Percentiles rank a stretch among this genome's conserved stretches.
These are phyloP conservation scores for Combretum micranthum DNA, from an alignment of 345 rosid species.

Conservation along the genomic window DNA sequence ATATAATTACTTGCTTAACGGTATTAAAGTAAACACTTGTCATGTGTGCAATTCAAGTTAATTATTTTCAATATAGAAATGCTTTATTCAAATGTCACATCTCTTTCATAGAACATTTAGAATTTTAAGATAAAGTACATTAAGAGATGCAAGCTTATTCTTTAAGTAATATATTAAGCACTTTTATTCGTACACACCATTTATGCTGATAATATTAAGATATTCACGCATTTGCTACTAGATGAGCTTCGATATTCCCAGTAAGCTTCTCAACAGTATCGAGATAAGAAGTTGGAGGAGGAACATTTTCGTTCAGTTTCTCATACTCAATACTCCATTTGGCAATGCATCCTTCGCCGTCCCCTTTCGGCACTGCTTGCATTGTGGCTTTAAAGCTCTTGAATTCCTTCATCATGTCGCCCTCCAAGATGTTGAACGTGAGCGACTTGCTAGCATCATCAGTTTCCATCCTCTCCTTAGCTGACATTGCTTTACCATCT, in stretches of 20 bases:
- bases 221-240: too few species aligned
- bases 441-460: constrained; percentile 7
- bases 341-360: constrained; percentile 10
- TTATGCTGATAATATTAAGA: too few species aligned
- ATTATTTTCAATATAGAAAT: too few species aligned
- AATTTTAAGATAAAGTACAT: too few species aligned
- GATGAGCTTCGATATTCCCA: constrained; percentile 20
- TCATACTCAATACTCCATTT: constrained; percentile 14
- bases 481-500: constrained; percentile 10
- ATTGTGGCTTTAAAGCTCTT: constrained; percentile 9
- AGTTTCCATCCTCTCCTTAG: constrained; percentile 5
- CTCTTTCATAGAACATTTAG: too few species aligned
- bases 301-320: constrained; percentile 10
- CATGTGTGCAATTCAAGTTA: too few species aligned
- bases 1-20: too few species aligned
- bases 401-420: constrained; percentile 11
- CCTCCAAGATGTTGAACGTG: constrained; percentile 1
- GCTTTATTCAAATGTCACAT: too few species aligned
- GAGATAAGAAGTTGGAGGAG: constrained; percentile 14
- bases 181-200: too few species aligned
- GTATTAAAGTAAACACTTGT: too few species aligned
- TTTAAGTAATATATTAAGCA: too few species aligned
- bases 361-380: constrained; percentile 11
- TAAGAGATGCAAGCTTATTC: too few species aligned
- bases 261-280: background rate